Evolutionary conservation across 2,329 filamentous ascomycete genomes (phyloP), one percentile per base, ranked within the genome.

Genomic region (Neofusicoccum ribis): DNA sequence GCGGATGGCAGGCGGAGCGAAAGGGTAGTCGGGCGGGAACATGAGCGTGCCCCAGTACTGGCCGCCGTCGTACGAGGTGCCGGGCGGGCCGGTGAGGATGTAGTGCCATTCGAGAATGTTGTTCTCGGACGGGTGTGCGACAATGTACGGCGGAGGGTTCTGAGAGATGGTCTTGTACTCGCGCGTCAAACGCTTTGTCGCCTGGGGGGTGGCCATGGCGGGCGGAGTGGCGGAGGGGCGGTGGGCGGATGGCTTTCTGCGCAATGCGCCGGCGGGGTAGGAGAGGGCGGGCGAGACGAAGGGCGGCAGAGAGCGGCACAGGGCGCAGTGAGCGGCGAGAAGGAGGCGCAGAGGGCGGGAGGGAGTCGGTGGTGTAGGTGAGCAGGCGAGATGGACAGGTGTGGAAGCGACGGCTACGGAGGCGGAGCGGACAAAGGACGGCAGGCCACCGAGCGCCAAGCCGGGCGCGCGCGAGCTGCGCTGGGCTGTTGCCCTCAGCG

Each of bases 11-110:
- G 95, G 95, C 37, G 95, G 95, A 12, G 93, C 94, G 79, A 97
- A 99, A 31, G 95, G 95, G 77, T 99, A 99, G 82, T 97, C 93
- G 8, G 93, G 87, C 15, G 95, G 95, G 78, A 99, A 99, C 69
- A 96, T 89, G 59, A 99, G 85, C 1, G 94, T 97, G 54, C 95
- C 95, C 95, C 95, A 99, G 83, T 98, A 99, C 78, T 99, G 95
- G 51, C 95, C 95, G 74, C 89, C 89, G 72, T 96, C 88, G 77
- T 99, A 99, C 1, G 95, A 94, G 0, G 95, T 99, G 67, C 93
- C 88, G 67, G 96, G 93, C 39, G 95, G 94, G 1, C 95, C 95
- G 43, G 93, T 97, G 70, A 98, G 91, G 74, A 97, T 91, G 81
- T 96, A 96, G 81, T 96, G 92, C 92, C 92, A 96, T 70, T 97